These are phyloP conservation scores for Tetrahymena borealis DNA, from an alignment of 73 alveolate genomes.

Conservation along the genomic window DNA sequence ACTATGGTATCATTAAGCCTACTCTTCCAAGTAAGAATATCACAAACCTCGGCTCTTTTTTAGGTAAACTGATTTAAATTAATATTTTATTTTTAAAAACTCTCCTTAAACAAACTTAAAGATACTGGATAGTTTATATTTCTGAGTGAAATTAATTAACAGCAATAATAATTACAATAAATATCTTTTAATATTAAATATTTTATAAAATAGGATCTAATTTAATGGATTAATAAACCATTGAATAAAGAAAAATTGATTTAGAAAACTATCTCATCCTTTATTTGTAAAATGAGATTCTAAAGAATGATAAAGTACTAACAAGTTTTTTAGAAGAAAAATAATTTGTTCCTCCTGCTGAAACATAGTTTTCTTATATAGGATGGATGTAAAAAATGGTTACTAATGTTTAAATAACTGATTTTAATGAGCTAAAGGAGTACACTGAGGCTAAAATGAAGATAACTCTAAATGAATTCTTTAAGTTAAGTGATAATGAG, in stretches of 20 bases:
- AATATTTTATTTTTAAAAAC: neutral
- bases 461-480: neutral
- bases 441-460: neutral
- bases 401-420: neutral
- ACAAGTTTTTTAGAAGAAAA: neutral
- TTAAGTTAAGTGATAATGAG: neutral
- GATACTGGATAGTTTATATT: too few relatives aligned
- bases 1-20: neutral
- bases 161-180: too few relatives aligned
- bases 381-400: neutral
- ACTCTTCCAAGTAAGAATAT: neutral
- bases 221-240: neutral
- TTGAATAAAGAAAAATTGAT: neutral
- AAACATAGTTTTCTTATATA: neutral
- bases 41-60: neutral
- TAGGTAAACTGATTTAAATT: neutral
- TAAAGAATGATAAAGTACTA: neutral
- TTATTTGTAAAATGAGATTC: neutral
- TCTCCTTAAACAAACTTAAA: too few relatives aligned
- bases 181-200: too few relatives aligned
- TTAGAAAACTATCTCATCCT: neutral
- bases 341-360: neutral
- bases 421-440: neutral
- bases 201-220: too few relatives aligned
- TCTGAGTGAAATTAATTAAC: too few relatives aligned